Evolutionary conservation across 2,329 filamentous ascomycete species (phyloP).

Genomic region (Trichothecium roseum): DNA sequence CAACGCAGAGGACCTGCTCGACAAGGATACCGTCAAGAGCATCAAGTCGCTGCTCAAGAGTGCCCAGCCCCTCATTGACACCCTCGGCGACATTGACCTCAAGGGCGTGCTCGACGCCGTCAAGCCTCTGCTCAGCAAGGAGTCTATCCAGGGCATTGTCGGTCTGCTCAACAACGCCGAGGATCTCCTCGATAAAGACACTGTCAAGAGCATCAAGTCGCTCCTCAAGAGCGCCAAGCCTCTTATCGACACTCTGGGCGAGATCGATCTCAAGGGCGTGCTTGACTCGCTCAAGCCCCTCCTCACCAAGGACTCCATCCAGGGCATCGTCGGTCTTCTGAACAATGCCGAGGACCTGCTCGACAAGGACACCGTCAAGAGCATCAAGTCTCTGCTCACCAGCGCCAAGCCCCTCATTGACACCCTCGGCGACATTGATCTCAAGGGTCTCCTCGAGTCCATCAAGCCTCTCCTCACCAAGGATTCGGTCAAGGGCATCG

Average conservation of each 20-base stretch:
- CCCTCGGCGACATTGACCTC: slow-evolving; percentile 19
- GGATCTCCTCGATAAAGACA: slow-evolving; percentile 11
- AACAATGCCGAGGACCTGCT: slow-evolving; percentile 17
- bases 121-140: slow-evolving; percentile 15
- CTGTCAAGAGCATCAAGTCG: slow-evolving; percentile 10
- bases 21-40: slow-evolving; percentile 10
- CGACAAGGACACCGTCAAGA: slow-evolving; percentile 19
- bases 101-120: slow-evolving; percentile 17
- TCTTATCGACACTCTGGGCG: slow-evolving; percentile 14
- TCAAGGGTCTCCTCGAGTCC: slow-evolving; percentile 15
- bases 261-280: slow-evolving; percentile 22
- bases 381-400: slow-evolving; percentile 12
- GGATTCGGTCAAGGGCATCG: slow-evolving; percentile 18
- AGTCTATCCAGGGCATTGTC: slow-evolving; percentile 15
- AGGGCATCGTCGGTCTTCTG: slow-evolving; percentile 15
- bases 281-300: slow-evolving; percentile 13
- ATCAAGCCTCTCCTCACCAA: slow-evolving; percentile 19
- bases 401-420: slow-evolving; percentile 12
- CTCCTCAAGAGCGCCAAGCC: slow-evolving; percentile 11
- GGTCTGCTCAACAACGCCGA: slow-evolving; percentile 13
- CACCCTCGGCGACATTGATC: slow-evolving; percentile 17
- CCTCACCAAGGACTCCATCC: slow-evolving; percentile 14
- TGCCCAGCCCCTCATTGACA: slow-evolving; percentile 18
- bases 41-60: slow-evolving; percentile 11
- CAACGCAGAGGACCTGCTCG: slow-evolving; percentile 18